Evolutionary conservation across 1,284 basidiomycete genomes (phyloP), one percentile per base, ranked within the genome.

Genomic region (Puccinia horiana): DNA sequence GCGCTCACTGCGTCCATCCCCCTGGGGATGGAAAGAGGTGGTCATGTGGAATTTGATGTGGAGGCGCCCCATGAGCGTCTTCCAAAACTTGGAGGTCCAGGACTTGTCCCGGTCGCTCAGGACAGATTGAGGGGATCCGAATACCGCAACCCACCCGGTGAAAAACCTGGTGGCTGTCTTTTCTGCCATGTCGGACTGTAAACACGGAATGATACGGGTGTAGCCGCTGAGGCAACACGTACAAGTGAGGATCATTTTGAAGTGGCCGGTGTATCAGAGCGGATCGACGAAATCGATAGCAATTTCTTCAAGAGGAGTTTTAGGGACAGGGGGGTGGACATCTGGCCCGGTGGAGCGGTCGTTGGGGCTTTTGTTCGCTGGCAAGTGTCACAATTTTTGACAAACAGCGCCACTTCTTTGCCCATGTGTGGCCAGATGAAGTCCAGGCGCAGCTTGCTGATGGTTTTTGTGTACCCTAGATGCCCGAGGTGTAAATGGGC

Each of bases 371-470:
- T 83, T 20, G 76, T 58, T 23, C 63, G 20, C 35, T 84, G 83
- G 52, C 83, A 84, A 2, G 69, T 61, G 9, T 76, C 72, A 56
- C 84, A 84, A 11, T 23, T 0, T 1, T 20, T 3, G 0, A 75
- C n/a, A 58, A 75, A 75, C 1, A 12, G 11, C 18, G n/a, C n/a
- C 11, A 56, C 49, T 0, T 75, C 73, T 4, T 37, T 58, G 0
- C 20, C 37, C 88, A 89, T 89, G 29, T 86, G 84, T 0, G 87
- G 88, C 89, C 88, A 89, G 83, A 88, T 89, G 87, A 89, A 0
- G 20, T 85, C 85, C 4, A 83, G 74, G 0, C 84, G 82, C 0
- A 89, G 83, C 0, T 86, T 58, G 0, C 77, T 84, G 74, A 88
- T 88, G 23, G 84, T 85, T 74, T 89, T 89, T 26, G 87, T 84